Conservation (phyloP, 2,329 filamentous ascomycete species). For the Plenodomus lindquistii region DNA sequence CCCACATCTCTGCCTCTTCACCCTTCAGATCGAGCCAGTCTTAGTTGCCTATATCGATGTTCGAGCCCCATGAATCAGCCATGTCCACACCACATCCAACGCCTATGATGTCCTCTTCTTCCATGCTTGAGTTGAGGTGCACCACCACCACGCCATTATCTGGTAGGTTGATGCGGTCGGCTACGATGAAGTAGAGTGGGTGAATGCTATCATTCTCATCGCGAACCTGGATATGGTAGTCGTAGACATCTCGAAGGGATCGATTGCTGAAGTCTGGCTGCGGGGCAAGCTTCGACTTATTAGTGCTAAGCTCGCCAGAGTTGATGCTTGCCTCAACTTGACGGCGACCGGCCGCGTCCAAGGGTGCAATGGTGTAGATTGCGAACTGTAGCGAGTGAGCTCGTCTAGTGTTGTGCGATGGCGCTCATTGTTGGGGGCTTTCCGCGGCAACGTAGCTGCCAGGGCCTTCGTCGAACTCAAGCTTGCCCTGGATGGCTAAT, state of each 20-base stretch:
- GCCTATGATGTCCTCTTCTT: conserved; percentile 1
- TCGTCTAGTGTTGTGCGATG: too few relatives aligned
- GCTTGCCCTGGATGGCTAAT: too few relatives aligned
- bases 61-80: conserved; percentile 3
- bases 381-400: too few relatives aligned
- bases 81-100: conserved; percentile 1
- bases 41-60: conserved; percentile 3
- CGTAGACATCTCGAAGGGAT: conserved; percentile 3
- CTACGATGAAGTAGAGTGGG: conserved; percentile 5
- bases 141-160: conserved; percentile 1
- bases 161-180: conserved; percentile 1
- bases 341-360: too few relatives aligned
- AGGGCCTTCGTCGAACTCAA: too few relatives aligned
- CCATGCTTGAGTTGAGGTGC: conserved; percentile 3
- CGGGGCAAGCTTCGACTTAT: background rate
- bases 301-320: background rate
- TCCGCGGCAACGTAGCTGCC: too few relatives aligned
- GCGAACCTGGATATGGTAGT: conserved; percentile 3
- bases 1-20: background rate
- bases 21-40: conserved; percentile 6
- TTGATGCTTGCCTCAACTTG: too few relatives aligned
- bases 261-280: conserved; percentile 4
- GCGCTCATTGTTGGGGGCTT: too few relatives aligned
- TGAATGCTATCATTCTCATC: conserved; percentile 4
- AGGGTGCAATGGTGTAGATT: too few relatives aligned